Conservation (phyloP, 1,139 yeast species). For the Debaryomyces psychrophilus region DNA sequence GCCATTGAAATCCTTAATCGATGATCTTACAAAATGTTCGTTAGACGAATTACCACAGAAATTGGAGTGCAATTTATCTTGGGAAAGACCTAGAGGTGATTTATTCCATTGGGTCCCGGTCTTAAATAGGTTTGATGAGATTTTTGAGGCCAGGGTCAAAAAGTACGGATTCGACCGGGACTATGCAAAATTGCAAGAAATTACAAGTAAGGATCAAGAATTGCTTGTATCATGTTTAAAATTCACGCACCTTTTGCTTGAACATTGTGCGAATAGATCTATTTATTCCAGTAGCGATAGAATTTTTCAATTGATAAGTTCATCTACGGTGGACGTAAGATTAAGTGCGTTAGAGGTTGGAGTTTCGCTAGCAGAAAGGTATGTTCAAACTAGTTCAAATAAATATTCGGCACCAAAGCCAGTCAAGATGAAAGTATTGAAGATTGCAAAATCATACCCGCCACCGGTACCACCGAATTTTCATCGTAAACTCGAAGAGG, state of each 20-base stretch:
- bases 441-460: slow-evolving; percentile 60
- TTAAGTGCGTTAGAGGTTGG: slow-evolving; percentile 67
- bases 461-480: slow-evolving; percentile 50
- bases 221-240: slow-evolving; percentile 56
- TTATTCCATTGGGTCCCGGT: slow-evolving; percentile 77
- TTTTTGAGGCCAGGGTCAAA: slow-evolving; percentile 56
- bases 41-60: slow-evolving; percentile 34
- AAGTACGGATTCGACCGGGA: slow-evolving; percentile 59
- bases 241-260: slow-evolving; percentile 66
- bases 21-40: slow-evolving; percentile 34
- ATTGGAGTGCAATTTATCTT: slow-evolving; percentile 35
- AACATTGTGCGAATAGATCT: slow-evolving; percentile 68
- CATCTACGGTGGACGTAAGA: slow-evolving; percentile 62
- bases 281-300: slow-evolving; percentile 71
- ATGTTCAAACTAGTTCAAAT: slow-evolving; percentile 45
- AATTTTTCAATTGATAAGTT: slow-evolving; percentile 60
- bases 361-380: slow-evolving; percentile 62
- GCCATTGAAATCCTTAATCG: slow-evolving; percentile 43
- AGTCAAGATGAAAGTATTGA: slow-evolving; percentile 49
- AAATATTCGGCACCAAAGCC: slow-evolving; percentile 48
- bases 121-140: slow-evolving; percentile 72
- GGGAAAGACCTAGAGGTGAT: slow-evolving; percentile 77
- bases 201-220: slow-evolving; percentile 48
- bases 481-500: slow-evolving; percentile 12
- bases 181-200: slow-evolving; percentile 47